Conservation (phyloP, 345 rosid species). For the Geranium rotundifolium region DNA sequence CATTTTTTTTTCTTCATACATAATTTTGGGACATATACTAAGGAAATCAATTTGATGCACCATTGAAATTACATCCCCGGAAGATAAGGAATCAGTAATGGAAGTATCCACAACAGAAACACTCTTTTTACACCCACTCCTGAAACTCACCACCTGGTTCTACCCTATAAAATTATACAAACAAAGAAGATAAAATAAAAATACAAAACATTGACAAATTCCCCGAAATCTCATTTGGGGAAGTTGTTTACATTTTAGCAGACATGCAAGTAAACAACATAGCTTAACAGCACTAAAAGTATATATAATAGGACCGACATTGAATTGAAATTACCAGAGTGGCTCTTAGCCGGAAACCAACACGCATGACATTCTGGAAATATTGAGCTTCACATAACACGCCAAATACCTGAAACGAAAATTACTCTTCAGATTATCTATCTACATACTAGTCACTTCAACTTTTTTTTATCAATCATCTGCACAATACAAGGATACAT, state of each 20-base stretch:
- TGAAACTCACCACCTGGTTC: not conserved
- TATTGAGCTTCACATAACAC: conserved; percentile 94
- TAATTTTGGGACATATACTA: not conserved
- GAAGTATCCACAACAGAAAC: not conserved
- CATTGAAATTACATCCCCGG: not conserved
- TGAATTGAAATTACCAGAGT: conserved; percentile 55
- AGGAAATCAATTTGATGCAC: not conserved
- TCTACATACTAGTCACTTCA: not conserved
- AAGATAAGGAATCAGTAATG: not conserved
- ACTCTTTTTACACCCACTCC: not conserved
- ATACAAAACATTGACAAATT: not conserved
- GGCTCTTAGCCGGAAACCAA: conserved; percentile 84
- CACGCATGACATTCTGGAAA: conserved; percentile 99
- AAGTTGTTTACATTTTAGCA: not conserved
- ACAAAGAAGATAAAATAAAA: no score
- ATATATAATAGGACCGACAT: conserved; percentile 3
- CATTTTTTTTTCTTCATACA: not conserved
- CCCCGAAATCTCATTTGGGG: not conserved
- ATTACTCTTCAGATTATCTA: conserved; percentile 7
- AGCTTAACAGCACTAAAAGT: conserved; percentile 1
- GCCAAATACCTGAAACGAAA: conserved; percentile 60
- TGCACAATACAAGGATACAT: not conserved
- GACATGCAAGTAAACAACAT: not conserved
- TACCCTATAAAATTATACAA: not conserved
- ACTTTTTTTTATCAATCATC: no score